Conservation (phyloP, 176 grass and related monocot genomes). For the Aegilops tauschii region DNA sequence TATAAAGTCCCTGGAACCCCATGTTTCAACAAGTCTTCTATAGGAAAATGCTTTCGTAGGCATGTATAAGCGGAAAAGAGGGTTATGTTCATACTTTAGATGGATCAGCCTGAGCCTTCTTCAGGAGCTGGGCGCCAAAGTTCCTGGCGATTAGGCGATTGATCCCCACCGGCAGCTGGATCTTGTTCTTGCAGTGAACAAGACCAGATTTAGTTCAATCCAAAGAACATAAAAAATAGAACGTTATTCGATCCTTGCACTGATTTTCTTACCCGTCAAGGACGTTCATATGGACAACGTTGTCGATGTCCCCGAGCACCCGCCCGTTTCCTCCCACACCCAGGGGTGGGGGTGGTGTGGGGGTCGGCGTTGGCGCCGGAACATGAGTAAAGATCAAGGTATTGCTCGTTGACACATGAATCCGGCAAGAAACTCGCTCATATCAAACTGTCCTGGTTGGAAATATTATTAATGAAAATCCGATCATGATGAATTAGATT, state of each 20-base stretch:
- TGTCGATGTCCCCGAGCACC: conserved; percentile 65
- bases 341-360: not conserved
- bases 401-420: not conserved
- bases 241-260: not conserved
- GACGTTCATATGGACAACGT: not conserved
- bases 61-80: too few species aligned
- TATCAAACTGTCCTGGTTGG: too few species aligned
- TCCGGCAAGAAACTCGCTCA: not conserved
- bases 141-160: too few species aligned
- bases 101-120: too few species aligned
- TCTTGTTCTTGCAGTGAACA: conserved; percentile 8
- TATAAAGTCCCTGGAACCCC: too few species aligned
- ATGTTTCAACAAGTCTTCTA: too few species aligned
- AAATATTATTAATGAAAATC: too few species aligned
- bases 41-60: too few species aligned
- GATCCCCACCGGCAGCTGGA: not conserved
- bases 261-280: conserved; percentile 26
- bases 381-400: not conserved
- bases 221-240: not conserved
- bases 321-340: conserved; percentile 30
- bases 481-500: too few species aligned
- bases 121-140: too few species aligned
- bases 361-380: not conserved
- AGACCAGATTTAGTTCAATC: not conserved
- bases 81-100: too few species aligned